phyloP scores from a whole-genome alignment of 345 rosid species.

The Orychophragmus violaceus region DNA sequence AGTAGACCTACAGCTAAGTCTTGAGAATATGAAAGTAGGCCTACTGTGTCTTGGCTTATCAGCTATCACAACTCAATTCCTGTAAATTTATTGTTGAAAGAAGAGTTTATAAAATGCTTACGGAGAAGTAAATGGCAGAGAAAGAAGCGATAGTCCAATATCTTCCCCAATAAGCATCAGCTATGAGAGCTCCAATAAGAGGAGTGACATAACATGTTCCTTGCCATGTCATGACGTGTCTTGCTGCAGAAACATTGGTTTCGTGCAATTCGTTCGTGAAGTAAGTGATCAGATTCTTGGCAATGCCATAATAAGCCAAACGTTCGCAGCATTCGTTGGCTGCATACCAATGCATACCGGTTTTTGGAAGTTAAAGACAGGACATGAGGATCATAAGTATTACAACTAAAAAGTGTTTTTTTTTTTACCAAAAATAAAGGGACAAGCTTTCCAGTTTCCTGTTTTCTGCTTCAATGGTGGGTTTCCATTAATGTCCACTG shows the following conservation, averaged over 20 bases:
- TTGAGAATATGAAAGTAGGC: not conserved
- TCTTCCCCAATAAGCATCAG: conserved; percentile 59
- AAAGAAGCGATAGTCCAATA: conserved; percentile 58
- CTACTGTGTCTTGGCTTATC: not conserved
- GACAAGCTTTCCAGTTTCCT: not conserved
- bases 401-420: not conserved
- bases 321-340: conserved; percentile 36
- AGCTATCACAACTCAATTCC: not conserved
- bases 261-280: conserved; percentile 18
- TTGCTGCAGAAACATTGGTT: conserved; percentile 31
- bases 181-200: conserved; percentile 52
- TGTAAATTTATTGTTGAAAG: not conserved
- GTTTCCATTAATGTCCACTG: not conserved
- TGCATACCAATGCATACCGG: not conserved
- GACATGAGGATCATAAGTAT: not conserved
- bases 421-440: not conserved
- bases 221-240: conserved; percentile 53
- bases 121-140: conserved; percentile 43
- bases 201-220: conserved; percentile 60
- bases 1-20: not conserved
- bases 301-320: conserved; percentile 48
- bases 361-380: not conserved
- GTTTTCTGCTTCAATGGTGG: not conserved
- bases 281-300: conserved; percentile 26
- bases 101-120: conserved; percentile 35